These are phyloP conservation scores for Rugonectria rugulosa DNA, from an alignment of 2,329 filamentous ascomycete genomes.

Conservation along the genomic window DNA sequence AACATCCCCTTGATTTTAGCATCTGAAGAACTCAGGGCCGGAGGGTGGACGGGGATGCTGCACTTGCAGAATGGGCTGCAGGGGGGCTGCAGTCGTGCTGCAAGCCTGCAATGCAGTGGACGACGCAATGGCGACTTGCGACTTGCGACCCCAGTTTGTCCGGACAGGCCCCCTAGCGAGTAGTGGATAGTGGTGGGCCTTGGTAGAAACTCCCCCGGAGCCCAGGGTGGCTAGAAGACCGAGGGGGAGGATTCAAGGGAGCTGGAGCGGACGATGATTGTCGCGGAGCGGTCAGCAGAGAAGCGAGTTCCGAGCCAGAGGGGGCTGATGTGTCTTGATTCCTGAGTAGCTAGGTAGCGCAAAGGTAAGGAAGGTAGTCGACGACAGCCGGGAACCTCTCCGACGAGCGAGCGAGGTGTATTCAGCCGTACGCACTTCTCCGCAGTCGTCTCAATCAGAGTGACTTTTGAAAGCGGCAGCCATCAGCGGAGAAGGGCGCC, in stretches of 20 bases:
- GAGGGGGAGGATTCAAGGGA: background rate
- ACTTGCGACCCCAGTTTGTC: conserved; percentile 38
- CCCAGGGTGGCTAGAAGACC: conserved; percentile 3
- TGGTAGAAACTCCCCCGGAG: conserved; percentile 9
- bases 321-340: background rate
- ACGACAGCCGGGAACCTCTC: conserved; percentile 4
- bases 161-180: conserved; percentile 31
- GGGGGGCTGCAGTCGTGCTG: conserved; percentile 25
- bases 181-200: conserved; percentile 17
- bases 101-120: too few species aligned
- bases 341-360: conserved; percentile 13
- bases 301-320: background rate
- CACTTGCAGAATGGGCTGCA: conserved; percentile 23
- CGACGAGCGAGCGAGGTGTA: conserved; percentile 4
- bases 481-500: conserved; percentile 6
- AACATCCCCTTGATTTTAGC: background rate
- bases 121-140: conserved; percentile 32
- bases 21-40: background rate
- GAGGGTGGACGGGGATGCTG: conserved; percentile 30
- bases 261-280: background rate
- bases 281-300: background rate
- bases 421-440: conserved; percentile 5
- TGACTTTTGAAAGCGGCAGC: too few species aligned
- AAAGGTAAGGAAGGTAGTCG: too few species aligned
- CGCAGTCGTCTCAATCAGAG: conserved; percentile 9